phyloP scores from a whole-genome alignment of 768 basidiomycete genomes.

The Lactarius tabidus region DNA sequence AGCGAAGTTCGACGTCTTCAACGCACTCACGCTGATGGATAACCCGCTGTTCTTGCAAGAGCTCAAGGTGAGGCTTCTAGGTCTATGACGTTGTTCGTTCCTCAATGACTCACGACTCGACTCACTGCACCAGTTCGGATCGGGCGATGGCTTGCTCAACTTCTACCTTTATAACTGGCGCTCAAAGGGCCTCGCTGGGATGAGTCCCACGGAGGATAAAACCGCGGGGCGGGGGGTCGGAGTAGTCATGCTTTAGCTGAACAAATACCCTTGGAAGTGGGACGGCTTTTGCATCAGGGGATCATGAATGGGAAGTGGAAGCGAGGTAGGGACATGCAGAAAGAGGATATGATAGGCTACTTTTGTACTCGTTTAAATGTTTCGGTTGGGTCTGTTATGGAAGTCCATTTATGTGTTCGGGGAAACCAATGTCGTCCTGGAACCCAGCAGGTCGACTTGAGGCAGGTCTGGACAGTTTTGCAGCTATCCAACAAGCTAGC shows the following conservation, averaged over 20 bases:
- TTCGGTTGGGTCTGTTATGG: no score
- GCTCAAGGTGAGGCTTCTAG: constrained; percentile 56
- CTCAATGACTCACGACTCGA: constrained; percentile 7
- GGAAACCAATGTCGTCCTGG: no score
- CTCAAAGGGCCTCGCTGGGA: constrained; percentile 73
- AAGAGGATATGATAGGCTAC: no score
- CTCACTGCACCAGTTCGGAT: constrained; percentile 69
- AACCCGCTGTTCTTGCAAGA: constrained; percentile 79
- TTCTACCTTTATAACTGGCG: constrained; percentile 97
- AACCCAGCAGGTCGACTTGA: no score
- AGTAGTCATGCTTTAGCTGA: constrained; percentile 82
- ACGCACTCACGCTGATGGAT: constrained; percentile 93
- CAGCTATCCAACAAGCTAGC: no score
- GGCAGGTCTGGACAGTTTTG: no score
- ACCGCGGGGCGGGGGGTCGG: constrained; percentile 80
- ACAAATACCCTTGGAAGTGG: neutral
- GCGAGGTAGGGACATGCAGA: neutral
- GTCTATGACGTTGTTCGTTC: constrained; percentile 21
- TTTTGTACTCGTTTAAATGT: no score
- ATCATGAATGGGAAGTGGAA: neutral
- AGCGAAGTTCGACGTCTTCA: constrained; percentile 93
- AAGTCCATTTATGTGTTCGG: no score
- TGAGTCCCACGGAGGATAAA: constrained; percentile 46
- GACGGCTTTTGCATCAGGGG: neutral
- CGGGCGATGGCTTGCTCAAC: constrained; percentile 86